Base-by-base conservation (phyloP, 139 green algal genomes). In the Micromonas pusilla region DNA sequence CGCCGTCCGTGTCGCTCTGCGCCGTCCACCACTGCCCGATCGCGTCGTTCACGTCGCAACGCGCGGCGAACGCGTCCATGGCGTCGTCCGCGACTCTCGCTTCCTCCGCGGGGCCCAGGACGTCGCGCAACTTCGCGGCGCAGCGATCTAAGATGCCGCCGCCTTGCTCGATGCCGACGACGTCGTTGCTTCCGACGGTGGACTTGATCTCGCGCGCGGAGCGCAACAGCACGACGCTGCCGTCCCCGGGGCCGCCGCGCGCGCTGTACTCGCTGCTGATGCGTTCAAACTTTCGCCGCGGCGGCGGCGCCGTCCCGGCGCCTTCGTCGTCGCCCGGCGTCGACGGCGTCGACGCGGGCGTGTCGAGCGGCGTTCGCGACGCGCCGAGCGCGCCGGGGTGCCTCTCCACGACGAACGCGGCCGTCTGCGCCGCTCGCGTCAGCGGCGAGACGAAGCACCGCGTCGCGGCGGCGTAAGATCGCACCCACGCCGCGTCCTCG, bases 361-460 rank as follows among this genome's bases (percentile, higher is more conserved):
- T 19, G 62, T 33, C 62, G 13, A 6, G 26, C 62, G 62, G 13
- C 62, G 62, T n/a, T n/a, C n/a, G n/a, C n/a, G n/a, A n/a, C n/a
- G n/a, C n/a, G n/a, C n/a, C n/a, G 1, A 36, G 65, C 65, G 65
- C 26, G 23, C 23, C 26, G 37, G 39, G 53, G 23, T 70, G 52
- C 1, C n/a, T 30, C n/a, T 67, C 31, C 38, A 76, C 25, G 3
- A 64, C 37, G 16, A 76, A 31, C 6, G 32, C 37, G 2, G 70
- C 32, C 25, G 70, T 76, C 70, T 76, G 70, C 33, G 63, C 38
- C 33, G 70, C 34, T 4, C 70, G 32, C 39, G 70, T 76, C 3
- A 76, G 70, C 70, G 70, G 70, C 21, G 70, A 76, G 33, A 62
- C 39, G 39, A 63, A 76, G 63, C 65, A 72, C 36, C 23, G 54